A percentile compares a stretch with the other conserved stretches of the same genome.
These are phyloP conservation scores for Candida ascalaphidarum DNA, from an alignment of 805 yeast species.

Conservation along the genomic window DNA sequence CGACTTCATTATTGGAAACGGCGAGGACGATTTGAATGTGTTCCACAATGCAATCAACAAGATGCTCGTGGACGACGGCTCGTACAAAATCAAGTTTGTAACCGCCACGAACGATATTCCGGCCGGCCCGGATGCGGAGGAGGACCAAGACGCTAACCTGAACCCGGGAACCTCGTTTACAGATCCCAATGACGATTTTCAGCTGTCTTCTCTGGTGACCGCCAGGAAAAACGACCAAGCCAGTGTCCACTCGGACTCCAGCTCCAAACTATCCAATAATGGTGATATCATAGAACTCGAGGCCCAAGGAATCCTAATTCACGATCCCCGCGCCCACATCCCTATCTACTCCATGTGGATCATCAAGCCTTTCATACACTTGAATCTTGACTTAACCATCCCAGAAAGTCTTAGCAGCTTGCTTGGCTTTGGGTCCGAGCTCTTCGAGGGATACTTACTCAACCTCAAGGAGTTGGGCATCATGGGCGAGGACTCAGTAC, in stretches of 20 bases:
- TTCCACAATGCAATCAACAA: constrained; percentile 62
- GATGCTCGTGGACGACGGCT: constrained; percentile 66
- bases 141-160: too few relatives aligned
- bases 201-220: constrained; percentile 2
- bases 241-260: too few relatives aligned
- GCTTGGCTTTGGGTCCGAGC: constrained; percentile 83
- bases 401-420: constrained; percentile 64
- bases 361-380: constrained; percentile 63
- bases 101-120: constrained; percentile 28
- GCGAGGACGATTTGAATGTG: constrained; percentile 53
- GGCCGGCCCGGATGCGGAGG: too few relatives aligned
- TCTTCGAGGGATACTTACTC: constrained; percentile 67
- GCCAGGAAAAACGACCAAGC: too few relatives aligned
- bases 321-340: constrained; percentile 43
- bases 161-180: too few relatives aligned
- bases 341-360: constrained; percentile 93
- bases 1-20: constrained; percentile 53
- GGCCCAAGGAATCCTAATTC: constrained; percentile 88
- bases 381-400: constrained; percentile 56
- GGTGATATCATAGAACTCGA: constrained; percentile 68
- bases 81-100: constrained; percentile 69
- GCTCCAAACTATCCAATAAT: constrained; percentile 38
- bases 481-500: constrained; percentile 55
- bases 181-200: constrained; percentile 1
- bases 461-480: constrained; percentile 56